Evolutionary conservation across 805 yeast species (phyloP), one percentile per base, ranked within the genome.

Genomic region (Kazachstania psychrophila): DNA sequence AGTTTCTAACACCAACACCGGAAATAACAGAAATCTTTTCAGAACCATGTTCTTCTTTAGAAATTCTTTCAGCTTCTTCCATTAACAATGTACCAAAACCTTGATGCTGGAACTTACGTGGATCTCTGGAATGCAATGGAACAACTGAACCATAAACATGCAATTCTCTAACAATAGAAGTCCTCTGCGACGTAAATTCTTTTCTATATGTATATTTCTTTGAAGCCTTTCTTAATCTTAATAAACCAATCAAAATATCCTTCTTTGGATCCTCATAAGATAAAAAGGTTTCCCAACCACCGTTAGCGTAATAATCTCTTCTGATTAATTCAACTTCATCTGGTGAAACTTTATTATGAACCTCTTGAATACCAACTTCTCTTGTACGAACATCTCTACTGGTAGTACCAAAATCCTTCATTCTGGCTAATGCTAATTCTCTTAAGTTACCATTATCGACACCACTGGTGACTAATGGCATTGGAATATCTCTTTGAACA

Each of bases 281-380:
- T 43, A 92, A 64, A 59, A 92, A 92, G 0, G 98, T 92, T 64
- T 92, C 97, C 97, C 97, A 92, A 15, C 96, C 96, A 17, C 95
- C 97, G 54, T 92, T 92, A 29, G 98, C 98, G 48, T 82, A 81
- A 62, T 92, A 92, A 58, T 92, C 98, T 56, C 98, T 75, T 58
- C 98, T 75, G 37, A 92, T 83, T 38, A 92, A 66, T 61, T 92
- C 98, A 13, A 92, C 95, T 61, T 92, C 97, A 56, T 92, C 97
- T 0, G 98, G 98, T 31, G 82, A 82, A 17, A 92, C 94, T 58
- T 87, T 87, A 58, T 88, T 95, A 59, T 92, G 98, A 3, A 92
- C 97, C 56, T 92, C 98, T 61, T 92, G 97, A 40, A 92, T 92
- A 43, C 98, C 98, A 20, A 92, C 98, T 64, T 92, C 98, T 62